phyloP scores from a whole-genome alignment of 305 asterid genomes.

The Rubia tinctorum region DNA sequence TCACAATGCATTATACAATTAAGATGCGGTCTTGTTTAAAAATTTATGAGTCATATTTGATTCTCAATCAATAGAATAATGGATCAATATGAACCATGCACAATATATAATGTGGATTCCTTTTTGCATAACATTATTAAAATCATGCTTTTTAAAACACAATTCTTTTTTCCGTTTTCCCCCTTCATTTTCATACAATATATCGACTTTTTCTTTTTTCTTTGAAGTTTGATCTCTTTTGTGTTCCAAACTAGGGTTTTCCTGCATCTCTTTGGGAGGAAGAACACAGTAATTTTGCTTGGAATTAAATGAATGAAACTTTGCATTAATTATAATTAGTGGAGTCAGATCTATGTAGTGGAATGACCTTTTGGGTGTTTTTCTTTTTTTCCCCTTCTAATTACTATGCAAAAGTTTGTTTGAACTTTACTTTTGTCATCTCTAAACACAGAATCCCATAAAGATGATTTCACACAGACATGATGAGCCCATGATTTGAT shows the following conservation, averaged over 20 bases:
- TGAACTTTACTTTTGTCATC: slow-evolving; percentile 56
- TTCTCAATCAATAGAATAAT: neutral
- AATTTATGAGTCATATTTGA: neutral
- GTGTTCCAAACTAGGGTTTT: slow-evolving; percentile 5
- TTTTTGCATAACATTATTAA: no score
- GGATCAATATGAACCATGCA: neutral
- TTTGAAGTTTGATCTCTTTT: neutral
- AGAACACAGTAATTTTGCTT: neutral
- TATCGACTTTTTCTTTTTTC: neutral
- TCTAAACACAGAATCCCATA: slow-evolving; percentile 47
- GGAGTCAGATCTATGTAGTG: slow-evolving; percentile 32
- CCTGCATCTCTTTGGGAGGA: neutral
- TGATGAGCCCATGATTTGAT: slow-evolving; percentile 33
- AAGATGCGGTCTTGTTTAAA: neutral
- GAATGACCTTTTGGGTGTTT: slow-evolving; percentile 23
- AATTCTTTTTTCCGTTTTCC: neutral
- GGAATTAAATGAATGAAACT: neutral
- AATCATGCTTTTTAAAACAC: neutral
- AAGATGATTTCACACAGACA: slow-evolving; percentile 30
- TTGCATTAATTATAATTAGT: neutral
- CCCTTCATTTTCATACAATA: neutral
- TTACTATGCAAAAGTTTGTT: slow-evolving; percentile 24
- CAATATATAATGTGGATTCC: neutral
- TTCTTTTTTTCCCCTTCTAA: slow-evolving; percentile 16
- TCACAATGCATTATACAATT: neutral